phyloP scores from a whole-genome alignment of 371 early-diverging fungal species.

The Mucor ambiguus region DNA sequence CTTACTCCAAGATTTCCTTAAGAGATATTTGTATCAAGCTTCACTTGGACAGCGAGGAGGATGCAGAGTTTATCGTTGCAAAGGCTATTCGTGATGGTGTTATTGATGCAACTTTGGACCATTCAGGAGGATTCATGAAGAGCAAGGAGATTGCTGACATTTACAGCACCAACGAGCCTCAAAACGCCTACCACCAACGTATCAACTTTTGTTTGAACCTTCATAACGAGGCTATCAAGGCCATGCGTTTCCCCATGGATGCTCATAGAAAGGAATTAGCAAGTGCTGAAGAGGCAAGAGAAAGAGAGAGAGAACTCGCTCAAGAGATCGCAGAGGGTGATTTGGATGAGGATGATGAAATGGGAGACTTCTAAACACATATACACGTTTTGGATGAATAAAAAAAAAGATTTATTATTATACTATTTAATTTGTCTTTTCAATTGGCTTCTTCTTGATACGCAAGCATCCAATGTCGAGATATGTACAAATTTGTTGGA shows the following conservation, averaged over 20 bases:
- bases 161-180: constrained; percentile 96
- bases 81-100: constrained; percentile 99
- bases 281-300: constrained; percentile 83
- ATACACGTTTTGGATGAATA: not conserved
- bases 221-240: constrained; percentile 96
- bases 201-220: constrained; percentile 94
- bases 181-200: constrained; percentile 92
- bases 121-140: constrained; percentile 91
- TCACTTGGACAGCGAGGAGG: constrained; percentile 96
- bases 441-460: constrained; percentile 66
- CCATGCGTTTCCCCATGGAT: constrained; percentile 94
- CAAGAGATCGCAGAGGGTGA: constrained; percentile 92
- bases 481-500: constrained; percentile 81
- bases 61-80: constrained; percentile 97
- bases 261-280: constrained; percentile 83
- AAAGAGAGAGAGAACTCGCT: constrained; percentile 90
- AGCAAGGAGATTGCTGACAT: constrained; percentile 92
- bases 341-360: constrained; percentile 74
- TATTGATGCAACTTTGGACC: constrained; percentile 94
- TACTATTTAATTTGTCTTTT: constrained; percentile 25
- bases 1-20: constrained; percentile 96
- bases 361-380: constrained; percentile 47
- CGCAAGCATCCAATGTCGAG: constrained; percentile 85
- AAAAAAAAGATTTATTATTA: not conserved
- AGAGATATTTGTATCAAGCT: constrained; percentile 95